phyloP scores from a whole-genome alignment of 345 rosid species.

The Citrus reticulata region DNA sequence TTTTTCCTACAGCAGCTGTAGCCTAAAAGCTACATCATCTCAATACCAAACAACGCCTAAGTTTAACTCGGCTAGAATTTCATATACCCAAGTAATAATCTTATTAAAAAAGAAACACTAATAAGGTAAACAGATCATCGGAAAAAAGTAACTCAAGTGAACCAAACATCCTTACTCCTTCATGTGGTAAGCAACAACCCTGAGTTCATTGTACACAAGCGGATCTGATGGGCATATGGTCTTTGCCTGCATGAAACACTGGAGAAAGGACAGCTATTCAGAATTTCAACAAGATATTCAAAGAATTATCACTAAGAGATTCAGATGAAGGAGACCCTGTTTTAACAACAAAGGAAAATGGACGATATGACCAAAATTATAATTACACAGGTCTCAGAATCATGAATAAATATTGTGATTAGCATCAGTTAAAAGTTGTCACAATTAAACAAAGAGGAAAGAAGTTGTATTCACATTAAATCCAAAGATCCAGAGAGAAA shows the following conservation, averaged over 20 bases:
- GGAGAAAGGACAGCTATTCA: conserved; percentile 20
- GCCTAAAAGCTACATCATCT: too few species aligned
- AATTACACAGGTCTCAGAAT: background rate
- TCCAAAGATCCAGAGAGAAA: background rate
- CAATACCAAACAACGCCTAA: background rate
- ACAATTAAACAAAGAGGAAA: background rate
- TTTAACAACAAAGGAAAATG: background rate
- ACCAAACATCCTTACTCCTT: conserved; percentile 65
- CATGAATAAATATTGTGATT: background rate
- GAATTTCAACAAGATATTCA: background rate
- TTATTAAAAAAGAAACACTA: background rate
- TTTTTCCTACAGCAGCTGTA: too few species aligned
- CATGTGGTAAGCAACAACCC: conserved; percentile 95
- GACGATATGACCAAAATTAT: background rate
- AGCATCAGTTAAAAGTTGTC: background rate
- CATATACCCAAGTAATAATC: background rate
- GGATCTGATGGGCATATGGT: conserved; percentile 89
- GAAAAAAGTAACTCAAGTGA: background rate
- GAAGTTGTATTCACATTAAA: background rate
- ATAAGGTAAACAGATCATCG: background rate
- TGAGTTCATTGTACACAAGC: conserved; percentile 91
- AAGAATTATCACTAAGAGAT: background rate
- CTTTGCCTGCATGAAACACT: conserved; percentile 97
- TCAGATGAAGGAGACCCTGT: background rate
- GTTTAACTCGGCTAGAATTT: background rate